Evolutionary conservation across 148 eudicot genomes (phyloP).

Genomic region (Rhododendron molle): DNA sequence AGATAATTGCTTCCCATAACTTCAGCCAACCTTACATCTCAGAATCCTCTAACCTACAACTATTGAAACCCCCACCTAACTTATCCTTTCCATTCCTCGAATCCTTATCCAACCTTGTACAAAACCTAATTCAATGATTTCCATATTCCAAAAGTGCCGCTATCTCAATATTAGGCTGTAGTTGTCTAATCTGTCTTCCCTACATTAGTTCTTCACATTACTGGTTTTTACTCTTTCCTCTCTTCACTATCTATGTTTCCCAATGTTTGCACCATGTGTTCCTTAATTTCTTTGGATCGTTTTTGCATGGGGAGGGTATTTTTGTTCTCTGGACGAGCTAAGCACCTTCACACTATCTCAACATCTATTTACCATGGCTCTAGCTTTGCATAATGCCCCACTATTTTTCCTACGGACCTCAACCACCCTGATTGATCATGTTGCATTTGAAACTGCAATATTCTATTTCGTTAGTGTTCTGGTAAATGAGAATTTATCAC

Average conservation of each 20-base stretch:
- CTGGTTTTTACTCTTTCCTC: not conserved
- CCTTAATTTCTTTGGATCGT: not conserved
- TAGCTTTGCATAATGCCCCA: not conserved
- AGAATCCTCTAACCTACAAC: not conserved
- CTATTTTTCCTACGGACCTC: not conserved
- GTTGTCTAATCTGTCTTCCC: not conserved
- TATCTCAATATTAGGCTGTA: not conserved
- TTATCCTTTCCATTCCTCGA: not conserved
- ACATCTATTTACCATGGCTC: not conserved
- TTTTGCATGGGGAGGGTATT: not conserved
- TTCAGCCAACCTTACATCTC: not conserved
- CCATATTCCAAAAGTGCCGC: not conserved
- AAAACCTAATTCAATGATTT: not conserved
- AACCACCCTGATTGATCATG: not conserved
- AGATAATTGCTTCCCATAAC: not conserved
- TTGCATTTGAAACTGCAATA: not conserved
- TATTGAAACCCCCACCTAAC: not conserved
- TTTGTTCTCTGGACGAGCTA: not conserved
- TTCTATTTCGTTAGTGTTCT: not conserved
- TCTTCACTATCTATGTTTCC: not conserved
- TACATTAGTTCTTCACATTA: not conserved
- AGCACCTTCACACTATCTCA: not conserved
- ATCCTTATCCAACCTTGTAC: not conserved
- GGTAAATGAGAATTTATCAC: not conserved
- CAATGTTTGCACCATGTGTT: not conserved